Conservation (phyloP, 2,329 filamentous ascomycete species). For the Podosphaera fusca region DNA sequence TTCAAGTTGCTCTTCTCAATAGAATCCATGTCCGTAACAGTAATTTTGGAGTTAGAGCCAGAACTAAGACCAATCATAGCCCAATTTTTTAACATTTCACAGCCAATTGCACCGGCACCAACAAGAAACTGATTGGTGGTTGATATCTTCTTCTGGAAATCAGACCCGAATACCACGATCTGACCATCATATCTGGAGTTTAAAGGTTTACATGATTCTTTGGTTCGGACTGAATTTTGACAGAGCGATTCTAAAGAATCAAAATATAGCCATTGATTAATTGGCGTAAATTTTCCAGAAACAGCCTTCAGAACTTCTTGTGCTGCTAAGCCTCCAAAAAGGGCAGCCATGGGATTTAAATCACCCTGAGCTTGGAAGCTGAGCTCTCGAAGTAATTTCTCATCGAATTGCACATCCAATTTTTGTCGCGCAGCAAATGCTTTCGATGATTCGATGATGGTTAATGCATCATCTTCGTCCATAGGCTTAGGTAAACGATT, state of each 20-base stretch:
- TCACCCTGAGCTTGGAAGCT: constrained; percentile 89
- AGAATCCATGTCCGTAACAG: constrained; percentile 89
- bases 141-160: constrained; percentile 82
- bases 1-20: constrained; percentile 99
- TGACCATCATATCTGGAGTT: constrained; percentile 87
- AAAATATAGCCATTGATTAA: constrained; percentile 90
- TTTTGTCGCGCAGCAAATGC: constrained; percentile 52
- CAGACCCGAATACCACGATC: constrained; percentile 82
- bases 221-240: constrained; percentile 46
- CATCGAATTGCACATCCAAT: constrained; percentile 63
- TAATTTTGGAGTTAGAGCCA: constrained; percentile 72
- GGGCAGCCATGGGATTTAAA: constrained; percentile 73
- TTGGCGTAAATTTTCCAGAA: constrained; percentile 92
- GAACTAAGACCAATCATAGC: constrained; percentile 91
- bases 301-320: constrained; percentile 94
- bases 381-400: constrained; percentile 79
- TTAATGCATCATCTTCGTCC: constrained; percentile 60
- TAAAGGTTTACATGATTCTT: constrained; percentile 68
- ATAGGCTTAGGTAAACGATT: constrained; percentile 60
- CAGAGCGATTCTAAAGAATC: constrained; percentile 94
- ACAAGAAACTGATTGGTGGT: constrained; percentile 88
- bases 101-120: constrained; percentile 88
- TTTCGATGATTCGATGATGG: constrained; percentile 54
- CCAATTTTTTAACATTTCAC: constrained; percentile 99
- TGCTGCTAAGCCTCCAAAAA: constrained; percentile 81